phyloP scores from a whole-genome alignment of 2,329 filamentous ascomycete species.

The Fusarium anthophilum region DNA sequence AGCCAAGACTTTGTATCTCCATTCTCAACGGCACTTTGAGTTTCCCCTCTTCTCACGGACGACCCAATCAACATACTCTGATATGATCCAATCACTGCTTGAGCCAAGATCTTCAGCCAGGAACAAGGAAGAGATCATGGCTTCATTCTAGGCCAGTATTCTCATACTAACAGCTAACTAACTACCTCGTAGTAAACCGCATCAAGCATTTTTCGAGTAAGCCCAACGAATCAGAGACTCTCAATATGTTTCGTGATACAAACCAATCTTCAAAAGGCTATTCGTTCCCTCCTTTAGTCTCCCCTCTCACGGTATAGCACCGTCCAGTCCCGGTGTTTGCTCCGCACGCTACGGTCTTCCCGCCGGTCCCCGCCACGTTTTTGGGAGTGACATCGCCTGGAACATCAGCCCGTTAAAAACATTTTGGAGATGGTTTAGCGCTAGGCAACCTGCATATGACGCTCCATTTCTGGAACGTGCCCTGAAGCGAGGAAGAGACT shows the following conservation, averaged over 20 bases:
- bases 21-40: not conserved
- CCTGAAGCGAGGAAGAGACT: not conserved
- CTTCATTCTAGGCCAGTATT: not conserved
- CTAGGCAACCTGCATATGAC: conserved; percentile 19
- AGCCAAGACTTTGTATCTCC: not conserved
- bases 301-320: not conserved
- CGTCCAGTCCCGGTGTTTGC: conserved; percentile 17
- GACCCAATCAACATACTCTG: not conserved
- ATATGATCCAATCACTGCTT: not conserved
- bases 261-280: conserved; percentile 4
- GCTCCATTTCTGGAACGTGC: conserved; percentile 24
- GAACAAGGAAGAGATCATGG: not conserved
- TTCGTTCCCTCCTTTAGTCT: not conserved
- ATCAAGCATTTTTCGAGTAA: not conserved
- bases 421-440: conserved; percentile 19
- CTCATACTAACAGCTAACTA: not conserved
- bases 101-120: conserved; percentile 10
- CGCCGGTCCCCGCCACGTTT: not conserved
- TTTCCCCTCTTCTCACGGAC: not conserved
- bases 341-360: conserved; percentile 6
- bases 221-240: not conserved
- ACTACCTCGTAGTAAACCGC: not conserved
- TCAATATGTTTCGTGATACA: conserved; percentile 4
- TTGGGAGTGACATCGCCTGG: conserved; percentile 13
- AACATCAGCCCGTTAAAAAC: conserved; percentile 26